Evolutionary conservation across 2,329 filamentous ascomycete genomes (phyloP), one percentile per base, ranked within the genome.

Genomic region (Alternaria triticina): DNA sequence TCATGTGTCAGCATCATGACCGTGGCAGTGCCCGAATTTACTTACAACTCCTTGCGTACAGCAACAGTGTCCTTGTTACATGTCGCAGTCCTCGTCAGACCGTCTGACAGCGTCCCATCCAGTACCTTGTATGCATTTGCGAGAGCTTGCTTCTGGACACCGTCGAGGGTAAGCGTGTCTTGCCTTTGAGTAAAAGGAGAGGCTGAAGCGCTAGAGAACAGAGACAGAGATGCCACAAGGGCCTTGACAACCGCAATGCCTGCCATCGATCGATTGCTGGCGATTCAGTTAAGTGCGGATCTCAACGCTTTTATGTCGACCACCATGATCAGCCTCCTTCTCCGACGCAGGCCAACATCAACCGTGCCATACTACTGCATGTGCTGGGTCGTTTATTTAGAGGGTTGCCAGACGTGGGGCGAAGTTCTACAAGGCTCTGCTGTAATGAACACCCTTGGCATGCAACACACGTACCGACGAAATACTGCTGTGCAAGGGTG

Each of bases 1-100:
- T 33, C 12, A 4, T 52, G 22, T 13, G 28, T 68, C 46, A 61
- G 63, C 27, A 5, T 6, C 36, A 28, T 46, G 20, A 28, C 33
- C 17, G 8, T 12, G 8, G 13, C 8, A 7, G n/a, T 49, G 22
- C 9, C 20, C n/a, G 13, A 7, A 44, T 6, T 11, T 30, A 62
- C 70, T 46, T 62, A 82, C 83, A 82, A 85, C 75, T 85, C 83
- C 63, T 78, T 79, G 25, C 83, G 75, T 4, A 84, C 70, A 11
- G 74, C 74, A 9, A 80, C 78, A 54, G 79, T 84, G 15, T 77
- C 63, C 46, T 81, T 70, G 23, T 73, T 82, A 65, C 82, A 83
- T 6, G 36, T 55, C n/a, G 72, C 54, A 3, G 57, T 17, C 5
- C 72, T 68, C 9, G 68, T 74, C 52, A 75, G 33, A 2, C 74